Conservation (phyloP, 176 grass and related monocot genomes). For the Cenchrus purpureus region DNA sequence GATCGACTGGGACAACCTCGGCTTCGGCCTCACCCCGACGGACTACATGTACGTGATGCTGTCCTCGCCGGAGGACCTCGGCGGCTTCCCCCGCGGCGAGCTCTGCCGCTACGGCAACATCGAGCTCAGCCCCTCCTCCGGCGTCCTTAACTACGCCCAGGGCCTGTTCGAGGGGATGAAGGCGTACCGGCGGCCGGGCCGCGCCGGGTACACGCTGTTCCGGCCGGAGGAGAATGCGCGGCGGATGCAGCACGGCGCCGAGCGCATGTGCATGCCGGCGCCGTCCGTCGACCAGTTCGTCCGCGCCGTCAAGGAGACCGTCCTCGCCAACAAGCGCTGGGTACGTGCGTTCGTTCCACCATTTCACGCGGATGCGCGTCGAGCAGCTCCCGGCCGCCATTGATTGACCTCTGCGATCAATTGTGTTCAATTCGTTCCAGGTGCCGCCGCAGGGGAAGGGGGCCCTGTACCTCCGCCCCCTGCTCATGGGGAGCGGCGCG, state of each 20-base stretch:
- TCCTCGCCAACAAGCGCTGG: conserved; percentile 88
- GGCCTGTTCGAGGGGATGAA: conserved; percentile 91
- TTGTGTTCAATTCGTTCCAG: conserved; percentile 29
- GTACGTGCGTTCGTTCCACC: conserved; percentile 24
- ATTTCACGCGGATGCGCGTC: not conserved
- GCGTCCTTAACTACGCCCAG: conserved; percentile 94
- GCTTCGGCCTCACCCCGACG: conserved; percentile 72
- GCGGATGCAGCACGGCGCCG: conserved; percentile 74
- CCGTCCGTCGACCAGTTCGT: conserved; percentile 84
- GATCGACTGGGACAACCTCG: conserved; percentile 88
- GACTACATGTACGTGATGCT: conserved; percentile 93
- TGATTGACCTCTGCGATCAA: not conserved
- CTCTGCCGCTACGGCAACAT: conserved; percentile 87
- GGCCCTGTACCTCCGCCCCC: conserved; percentile 78
- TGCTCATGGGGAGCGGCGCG: conserved; percentile 86
- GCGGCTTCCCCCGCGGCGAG: conserved; percentile 58
- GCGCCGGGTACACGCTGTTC: conserved; percentile 68
- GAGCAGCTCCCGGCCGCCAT: not conserved
- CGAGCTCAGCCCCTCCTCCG: conserved; percentile 88
- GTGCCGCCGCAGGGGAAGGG: conserved; percentile 90
- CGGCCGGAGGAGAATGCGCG: conserved; percentile 89
- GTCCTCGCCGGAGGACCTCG: conserved; percentile 41
- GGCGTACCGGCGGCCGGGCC: conserved; percentile 56
- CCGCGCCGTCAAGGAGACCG: conserved; percentile 75
- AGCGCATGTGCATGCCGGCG: conserved; percentile 97